Evolutionary conservation across 371 early-diverging fungal species (phyloP), one percentile per base, ranked within the genome.

Genomic region (Lichtheimia ramosa): DNA sequence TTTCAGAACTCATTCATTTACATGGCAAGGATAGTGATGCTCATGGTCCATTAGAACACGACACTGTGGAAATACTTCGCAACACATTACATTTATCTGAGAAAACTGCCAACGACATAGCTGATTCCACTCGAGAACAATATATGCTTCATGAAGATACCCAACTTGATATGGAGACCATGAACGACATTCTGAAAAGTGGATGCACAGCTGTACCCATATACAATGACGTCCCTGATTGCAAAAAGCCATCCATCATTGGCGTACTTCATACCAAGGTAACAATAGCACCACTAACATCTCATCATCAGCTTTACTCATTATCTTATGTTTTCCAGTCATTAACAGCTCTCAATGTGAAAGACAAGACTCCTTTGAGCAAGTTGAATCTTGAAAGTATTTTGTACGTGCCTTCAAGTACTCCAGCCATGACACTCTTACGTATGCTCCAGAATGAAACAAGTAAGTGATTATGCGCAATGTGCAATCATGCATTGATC

Each of bases 221-320:
- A n/a, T 58, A 58, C 24, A 50, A 25, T 12, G 41, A 8, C 24
- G 28, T 39, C 20, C 51, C 52, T 48, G 48, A 40, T 23, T 27
- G 25, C 5, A 25, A 39, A 3, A 28, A 56, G 2, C 56, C 46
- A 46, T 46, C 83, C 51, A 72, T 89, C 21, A 73, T 89, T 14
- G 92, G 91, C 24, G 84, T 89, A 18, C 63, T 91, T 2, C 60
- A 90, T 14, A 89, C 87, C 20, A 91, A 92, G 69, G 81, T 85
- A 49, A 48, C 21, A 50, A 3, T 12, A 14, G 46, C 4, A 25
- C 51, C 24, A 50, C 25, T 46, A 59, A 5, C 48, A 5, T 43
- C 5, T 20, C 16, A 28, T 10, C 10, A 24, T 50, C n/a, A 23
- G 34, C 10, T 34, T 34, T 51, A 25, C 20, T 49, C 12, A 23